Percentiles rank a stretch among this genome's conserved stretches.
These are phyloP conservation scores for Saccharomycopsis amapae DNA, from an alignment of 805 yeast genomes.

Conservation along the genomic window DNA sequence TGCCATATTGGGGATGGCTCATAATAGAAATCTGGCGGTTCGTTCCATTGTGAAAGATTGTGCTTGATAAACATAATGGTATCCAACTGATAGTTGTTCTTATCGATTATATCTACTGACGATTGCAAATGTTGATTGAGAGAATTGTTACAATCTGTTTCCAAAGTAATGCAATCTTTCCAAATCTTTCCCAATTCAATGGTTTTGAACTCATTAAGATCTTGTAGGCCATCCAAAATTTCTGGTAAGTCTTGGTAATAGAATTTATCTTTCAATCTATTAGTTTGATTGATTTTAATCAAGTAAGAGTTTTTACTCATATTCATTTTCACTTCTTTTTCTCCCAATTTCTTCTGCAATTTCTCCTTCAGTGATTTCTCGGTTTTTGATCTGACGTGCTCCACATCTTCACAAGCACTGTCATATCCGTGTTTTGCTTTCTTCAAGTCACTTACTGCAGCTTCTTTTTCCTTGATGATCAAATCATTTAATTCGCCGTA, in stretches of 20 bases:
- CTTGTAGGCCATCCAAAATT: constrained; percentile 75
- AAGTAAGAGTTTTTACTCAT: constrained; percentile 78
- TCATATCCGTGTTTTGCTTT: constrained; percentile 76
- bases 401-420: constrained; percentile 71
- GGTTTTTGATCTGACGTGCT: constrained; percentile 67
- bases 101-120: constrained; percentile 50
- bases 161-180: constrained; percentile 54
- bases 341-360: constrained; percentile 39
- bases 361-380: constrained; percentile 44
- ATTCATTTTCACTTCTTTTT: constrained; percentile 76
- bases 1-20: constrained; percentile 94
- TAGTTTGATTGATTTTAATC: constrained; percentile 74
- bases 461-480: constrained; percentile 40
- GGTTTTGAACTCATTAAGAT: constrained; percentile 72
- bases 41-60: constrained; percentile 68
- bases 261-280: constrained; percentile 86
- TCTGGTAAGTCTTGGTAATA: constrained; percentile 92
- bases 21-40: constrained; percentile 78
- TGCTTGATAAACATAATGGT: constrained; percentile 91
- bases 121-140: constrained; percentile 38
- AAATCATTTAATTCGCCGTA: constrained; percentile 57
- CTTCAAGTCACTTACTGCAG: constrained; percentile 47
- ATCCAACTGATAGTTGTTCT: constrained; percentile 69
- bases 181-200: constrained; percentile 62
- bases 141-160: constrained; percentile 45